Conservation (phyloP, 768 basidiomycete species). For the Glaciozyma martinii region DNA sequence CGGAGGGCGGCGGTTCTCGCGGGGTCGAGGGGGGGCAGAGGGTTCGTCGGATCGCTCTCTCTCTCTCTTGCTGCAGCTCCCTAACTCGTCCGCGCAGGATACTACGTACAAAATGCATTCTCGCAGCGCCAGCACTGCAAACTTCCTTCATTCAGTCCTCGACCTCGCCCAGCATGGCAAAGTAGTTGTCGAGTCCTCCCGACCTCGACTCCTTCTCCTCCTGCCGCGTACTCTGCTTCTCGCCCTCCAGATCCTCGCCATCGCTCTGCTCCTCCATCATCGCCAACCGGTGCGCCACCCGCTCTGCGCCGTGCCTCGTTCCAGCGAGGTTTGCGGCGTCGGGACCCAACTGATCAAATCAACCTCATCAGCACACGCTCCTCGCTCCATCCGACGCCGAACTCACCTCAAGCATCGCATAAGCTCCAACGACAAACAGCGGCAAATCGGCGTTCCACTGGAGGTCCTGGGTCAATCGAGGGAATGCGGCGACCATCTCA, state of each 20-base stretch:
- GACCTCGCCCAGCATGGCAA: conserved; percentile 2
- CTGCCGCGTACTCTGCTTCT: background rate
- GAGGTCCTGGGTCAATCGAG: conserved; percentile 27
- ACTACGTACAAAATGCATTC: no score
- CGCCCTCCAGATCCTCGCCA: background rate
- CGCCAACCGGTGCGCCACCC: conserved; percentile 17
- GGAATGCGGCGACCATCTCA: conserved; percentile 25
- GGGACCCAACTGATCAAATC: conserved; percentile 20
- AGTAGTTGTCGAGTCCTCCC: conserved; percentile 26
- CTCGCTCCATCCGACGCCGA: background rate
- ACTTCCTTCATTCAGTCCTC: no score
- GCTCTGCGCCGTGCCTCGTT: conserved; percentile 20
- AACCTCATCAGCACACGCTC: background rate
- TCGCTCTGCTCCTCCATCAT: conserved; percentile 13
- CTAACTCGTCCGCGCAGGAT: no score
- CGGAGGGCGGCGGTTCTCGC: no score
- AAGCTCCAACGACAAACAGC: conserved; percentile 23
- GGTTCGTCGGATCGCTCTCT: no score
- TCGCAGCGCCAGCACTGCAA: no score
- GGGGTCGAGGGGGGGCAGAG: no score
- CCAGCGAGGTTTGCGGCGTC: conserved; percentile 28
- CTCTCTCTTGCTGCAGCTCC: no score
- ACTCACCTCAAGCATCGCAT: conserved; percentile 29
- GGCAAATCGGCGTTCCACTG: conserved; percentile 20
- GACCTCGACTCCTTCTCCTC: conserved; percentile 16